Evolutionary conservation across 2,329 filamentous ascomycete species (phyloP), one percentile per base, ranked within the genome.

Genomic region (Cylindrodendrum hubeiense): DNA sequence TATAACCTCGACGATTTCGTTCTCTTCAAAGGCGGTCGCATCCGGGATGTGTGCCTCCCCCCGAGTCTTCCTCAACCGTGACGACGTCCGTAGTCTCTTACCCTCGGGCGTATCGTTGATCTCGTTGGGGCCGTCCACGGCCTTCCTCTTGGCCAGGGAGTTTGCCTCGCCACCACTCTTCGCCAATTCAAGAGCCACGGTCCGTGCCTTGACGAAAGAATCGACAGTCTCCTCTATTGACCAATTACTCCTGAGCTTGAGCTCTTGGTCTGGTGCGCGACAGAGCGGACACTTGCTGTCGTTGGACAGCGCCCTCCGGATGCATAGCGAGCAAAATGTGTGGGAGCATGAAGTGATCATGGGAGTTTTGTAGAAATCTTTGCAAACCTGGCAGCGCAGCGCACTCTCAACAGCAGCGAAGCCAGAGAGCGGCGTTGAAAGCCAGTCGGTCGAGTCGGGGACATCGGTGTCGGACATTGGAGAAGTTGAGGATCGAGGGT

Each of bases 291-390:
- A 99, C 79, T 92, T 94, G 9, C 94, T 93, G 70, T 98, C 94
- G 33, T 88, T 87, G 2, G 91, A 91, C 1, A 99, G 86, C 66
- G 93, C 94, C 67, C 95, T 87, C 30, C 96, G 92, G 77, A 99
- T 98, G 79, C 96, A 99, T 58, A 97, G 83, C 7, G 95, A 98
- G 84, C 96, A 99, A 77, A 99, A 99, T 0, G 96, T 98, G 78
- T 99, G 96, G 58, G 90, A 92, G 82, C 96, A 99, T 1, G 93
- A 93, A 1, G 96, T 99, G 67, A 98, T 91, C 88, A 99, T 96
- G 0, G 96, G 96, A 54, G 94, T 97, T 66, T 90, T 90, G 83
- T 93, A 98, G 81, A 98, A 97, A 79, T 99, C 97, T 78, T 98
- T 98, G 88, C 96, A 99, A 65, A 99, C 93, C 80, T 98, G 93